Percentiles rank a stretch among this genome's conserved stretches.
These are phyloP conservation scores for Rutidosis leptorrhynchoides DNA, from an alignment of 129 eudicot genomes.

Conservation along the genomic window DNA sequence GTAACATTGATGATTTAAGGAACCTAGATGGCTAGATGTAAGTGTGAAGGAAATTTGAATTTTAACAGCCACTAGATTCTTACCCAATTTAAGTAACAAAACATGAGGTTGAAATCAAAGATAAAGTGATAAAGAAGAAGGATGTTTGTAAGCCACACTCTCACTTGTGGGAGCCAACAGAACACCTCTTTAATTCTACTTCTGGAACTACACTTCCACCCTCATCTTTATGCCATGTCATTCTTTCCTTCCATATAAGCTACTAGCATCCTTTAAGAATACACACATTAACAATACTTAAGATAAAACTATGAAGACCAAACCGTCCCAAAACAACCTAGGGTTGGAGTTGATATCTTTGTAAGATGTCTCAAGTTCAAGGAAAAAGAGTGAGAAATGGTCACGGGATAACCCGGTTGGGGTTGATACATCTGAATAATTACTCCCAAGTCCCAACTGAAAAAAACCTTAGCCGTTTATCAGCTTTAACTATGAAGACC, in stretches of 20 bases:
- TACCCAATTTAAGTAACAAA: conserved; percentile 22
- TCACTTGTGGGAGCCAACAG: conserved; percentile 34
- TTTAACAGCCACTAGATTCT: conserved; percentile 27
- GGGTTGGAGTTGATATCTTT: no score
- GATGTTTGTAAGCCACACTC: conserved; percentile 49
- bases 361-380: no score
- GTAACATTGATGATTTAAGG: not conserved
- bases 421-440: no score
- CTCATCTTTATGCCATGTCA: not conserved
- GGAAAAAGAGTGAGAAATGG: no score
- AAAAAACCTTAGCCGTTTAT: no score
- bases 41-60: not conserved
- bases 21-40: no score
- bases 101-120: conserved; percentile 47
- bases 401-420: no score
- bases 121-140: conserved; percentile 50
- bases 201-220: not conserved
- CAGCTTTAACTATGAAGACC: not conserved
- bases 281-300: no score
- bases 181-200: conserved; percentile 20
- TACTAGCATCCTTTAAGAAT: not conserved
- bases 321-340: no score
- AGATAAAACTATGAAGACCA: no score
- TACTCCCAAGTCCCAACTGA: no score
- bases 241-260: not conserved